These are phyloP conservation scores for Pelargonium exstipulatum DNA, from an alignment of 441 rosid genomes.

Conservation along the genomic window DNA sequence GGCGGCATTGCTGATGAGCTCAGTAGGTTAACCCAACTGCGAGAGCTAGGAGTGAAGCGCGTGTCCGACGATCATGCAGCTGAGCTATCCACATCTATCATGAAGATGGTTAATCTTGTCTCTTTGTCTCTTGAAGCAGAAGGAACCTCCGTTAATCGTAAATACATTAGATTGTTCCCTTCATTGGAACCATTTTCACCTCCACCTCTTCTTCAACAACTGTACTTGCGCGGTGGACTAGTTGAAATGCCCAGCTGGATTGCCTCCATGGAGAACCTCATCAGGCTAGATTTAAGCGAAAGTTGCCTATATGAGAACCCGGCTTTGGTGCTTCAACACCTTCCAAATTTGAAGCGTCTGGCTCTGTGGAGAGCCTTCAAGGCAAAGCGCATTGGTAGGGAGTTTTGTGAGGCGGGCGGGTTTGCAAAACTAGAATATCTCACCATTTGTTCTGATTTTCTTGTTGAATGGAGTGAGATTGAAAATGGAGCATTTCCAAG, in stretches of 20 bases:
- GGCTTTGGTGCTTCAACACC: slow-evolving; percentile 28
- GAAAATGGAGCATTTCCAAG: slow-evolving; percentile 43
- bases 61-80: slow-evolving; percentile 17
- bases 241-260: slow-evolving; percentile 22
- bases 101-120: slow-evolving; percentile 15
- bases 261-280: slow-evolving; percentile 17
- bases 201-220: slow-evolving; percentile 17
- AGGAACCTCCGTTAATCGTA: background rate
- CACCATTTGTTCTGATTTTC: slow-evolving; percentile 29
- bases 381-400: slow-evolving; percentile 32
- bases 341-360: slow-evolving; percentile 31
- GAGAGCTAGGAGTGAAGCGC: slow-evolving; percentile 17
- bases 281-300: background rate
- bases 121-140: slow-evolving; percentile 18
- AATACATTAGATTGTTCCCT: slow-evolving; percentile 8
- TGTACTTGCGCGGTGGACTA: background rate
- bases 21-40: slow-evolving; percentile 18
- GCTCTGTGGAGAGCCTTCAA: slow-evolving; percentile 31
- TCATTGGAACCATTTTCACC: slow-evolving; percentile 18
- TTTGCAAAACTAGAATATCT: slow-evolving; percentile 39
- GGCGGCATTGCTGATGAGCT: slow-evolving; percentile 20
- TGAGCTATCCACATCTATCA: slow-evolving; percentile 15
- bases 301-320: slow-evolving; percentile 15
- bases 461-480: slow-evolving; percentile 39
- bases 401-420: slow-evolving; percentile 36